Conservation (phyloP, 441 rosid species). For the Melastoma candidum region DNA sequence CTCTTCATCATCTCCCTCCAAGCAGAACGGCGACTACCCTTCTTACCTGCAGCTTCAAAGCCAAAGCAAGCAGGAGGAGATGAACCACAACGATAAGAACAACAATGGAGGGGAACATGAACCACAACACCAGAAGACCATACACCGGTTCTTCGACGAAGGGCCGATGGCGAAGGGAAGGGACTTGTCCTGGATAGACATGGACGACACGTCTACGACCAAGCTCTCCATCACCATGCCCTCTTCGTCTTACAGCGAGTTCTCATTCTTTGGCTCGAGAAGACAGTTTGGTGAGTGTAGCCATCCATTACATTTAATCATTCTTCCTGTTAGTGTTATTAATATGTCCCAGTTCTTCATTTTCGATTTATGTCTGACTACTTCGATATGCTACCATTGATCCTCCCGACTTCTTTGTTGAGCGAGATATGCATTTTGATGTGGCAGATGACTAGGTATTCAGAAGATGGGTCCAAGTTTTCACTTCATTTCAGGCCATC, state of each 20-base stretch:
- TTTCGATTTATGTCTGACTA: too few species aligned
- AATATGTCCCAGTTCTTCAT: too few species aligned
- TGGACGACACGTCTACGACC: conserved; percentile 45
- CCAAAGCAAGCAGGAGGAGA: neutral
- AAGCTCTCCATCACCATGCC: conserved; percentile 59
- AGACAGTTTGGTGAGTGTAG: too few species aligned
- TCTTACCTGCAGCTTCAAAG: too few species aligned
- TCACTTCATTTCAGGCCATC: too few species aligned
- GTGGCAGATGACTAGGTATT: too few species aligned
- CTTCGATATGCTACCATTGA: too few species aligned
- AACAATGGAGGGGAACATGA: conserved; percentile 20
- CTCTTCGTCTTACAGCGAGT: conserved; percentile 33
- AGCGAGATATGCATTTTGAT: too few species aligned
- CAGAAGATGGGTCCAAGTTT: too few species aligned
- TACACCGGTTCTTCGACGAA: conserved; percentile 53
- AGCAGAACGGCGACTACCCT: conserved; percentile 19
- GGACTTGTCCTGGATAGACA: conserved; percentile 28
- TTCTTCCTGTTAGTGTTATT: too few species aligned
- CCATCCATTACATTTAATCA: too few species aligned
- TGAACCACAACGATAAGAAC: conserved; percentile 25
- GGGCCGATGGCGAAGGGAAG: conserved; percentile 38
- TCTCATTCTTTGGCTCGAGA: conserved; percentile 25
- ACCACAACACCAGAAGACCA: conserved; percentile 38
- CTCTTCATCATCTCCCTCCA: conserved; percentile 21
- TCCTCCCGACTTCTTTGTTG: too few species aligned